Evolutionary conservation across 192 early-diverging fungal species (phyloP).

Genomic region (Podila horticola): DNA sequence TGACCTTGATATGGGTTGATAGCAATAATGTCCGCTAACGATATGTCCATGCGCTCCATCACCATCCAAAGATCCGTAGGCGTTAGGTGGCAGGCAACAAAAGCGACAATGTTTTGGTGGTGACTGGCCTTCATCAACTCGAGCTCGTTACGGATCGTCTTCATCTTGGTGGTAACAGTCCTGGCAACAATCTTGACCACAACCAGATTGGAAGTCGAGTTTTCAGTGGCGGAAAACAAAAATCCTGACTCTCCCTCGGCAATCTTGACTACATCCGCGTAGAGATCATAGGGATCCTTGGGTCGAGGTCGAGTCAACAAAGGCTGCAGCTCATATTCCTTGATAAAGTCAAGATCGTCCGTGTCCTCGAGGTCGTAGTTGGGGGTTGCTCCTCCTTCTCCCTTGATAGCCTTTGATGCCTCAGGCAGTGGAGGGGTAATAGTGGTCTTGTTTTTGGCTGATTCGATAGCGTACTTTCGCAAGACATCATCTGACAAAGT

Average conservation of each 20-base stretch:
- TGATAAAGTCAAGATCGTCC: slow-evolving; percentile 69
- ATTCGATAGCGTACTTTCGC: slow-evolving; percentile 31
- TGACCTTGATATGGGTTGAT: slow-evolving; percentile 67
- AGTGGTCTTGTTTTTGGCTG: background rate
- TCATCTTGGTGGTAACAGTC: slow-evolving; percentile 88
- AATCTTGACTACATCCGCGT: slow-evolving; percentile 88
- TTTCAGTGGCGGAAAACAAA: slow-evolving; percentile 85
- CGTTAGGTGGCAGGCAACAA: slow-evolving; percentile 84
- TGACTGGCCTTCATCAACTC: slow-evolving; percentile 87
- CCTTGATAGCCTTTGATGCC: background rate
- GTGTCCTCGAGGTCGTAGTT: slow-evolving; percentile 60
- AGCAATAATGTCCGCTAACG: slow-evolving; percentile 97
- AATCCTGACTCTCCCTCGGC: slow-evolving; percentile 95
- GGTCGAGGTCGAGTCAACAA: slow-evolving; percentile 28
- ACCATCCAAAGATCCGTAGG: slow-evolving; percentile 93
- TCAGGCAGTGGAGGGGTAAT: background rate
- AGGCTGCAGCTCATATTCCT: slow-evolving; percentile 22
- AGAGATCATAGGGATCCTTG: slow-evolving; percentile 80
- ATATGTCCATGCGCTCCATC: slow-evolving; percentile 99
- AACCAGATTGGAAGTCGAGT: slow-evolving; percentile 63
- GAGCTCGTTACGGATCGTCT: slow-evolving; percentile 90
- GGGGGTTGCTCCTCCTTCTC: background rate
- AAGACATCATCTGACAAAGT: slow-evolving; percentile 36
- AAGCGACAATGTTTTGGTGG: slow-evolving; percentile 96
- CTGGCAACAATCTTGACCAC: slow-evolving; percentile 95